phyloP scores from a whole-genome alignment of 352 stramenopile genomes.

The Phytopythium sindhum region DNA sequence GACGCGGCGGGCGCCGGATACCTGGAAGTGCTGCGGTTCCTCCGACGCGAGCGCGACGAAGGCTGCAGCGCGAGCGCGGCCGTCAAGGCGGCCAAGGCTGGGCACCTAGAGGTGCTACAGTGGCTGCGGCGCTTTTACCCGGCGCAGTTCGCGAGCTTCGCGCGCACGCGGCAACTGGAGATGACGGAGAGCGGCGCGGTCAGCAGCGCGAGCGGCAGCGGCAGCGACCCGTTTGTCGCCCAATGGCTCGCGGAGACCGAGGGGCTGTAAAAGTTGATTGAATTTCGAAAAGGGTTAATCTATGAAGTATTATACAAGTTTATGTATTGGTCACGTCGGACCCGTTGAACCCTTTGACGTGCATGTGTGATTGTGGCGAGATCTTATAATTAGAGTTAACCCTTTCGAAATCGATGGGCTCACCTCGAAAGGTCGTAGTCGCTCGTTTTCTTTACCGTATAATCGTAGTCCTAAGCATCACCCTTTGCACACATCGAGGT shows the following conservation, averaged over 20 bases:
- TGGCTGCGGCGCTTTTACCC: slow-evolving; percentile 8
- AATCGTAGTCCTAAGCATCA: too few relatives aligned
- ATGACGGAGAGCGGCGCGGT: neutral
- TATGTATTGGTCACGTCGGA: neutral
- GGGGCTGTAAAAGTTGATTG: neutral
- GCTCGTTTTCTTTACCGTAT: neutral
- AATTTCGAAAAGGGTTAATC: neutral
- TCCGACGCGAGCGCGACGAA: slow-evolving; percentile 5
- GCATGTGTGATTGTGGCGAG: too few relatives aligned
- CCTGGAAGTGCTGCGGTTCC: slow-evolving; percentile 11
- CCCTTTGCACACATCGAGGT: too few relatives aligned
- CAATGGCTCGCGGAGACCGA: slow-evolving; percentile 4
- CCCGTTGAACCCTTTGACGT: neutral
- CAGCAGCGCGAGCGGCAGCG: slow-evolving; percentile 4
- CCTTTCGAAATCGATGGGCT: neutral
- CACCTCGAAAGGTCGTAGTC: neutral
- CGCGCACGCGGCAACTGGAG: neutral
- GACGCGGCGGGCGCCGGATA: slow-evolving; percentile 11
- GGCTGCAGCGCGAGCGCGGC: slow-evolving; percentile 10
- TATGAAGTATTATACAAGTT: slow-evolving; percentile 1
- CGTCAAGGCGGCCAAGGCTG: slow-evolving; percentile 8
- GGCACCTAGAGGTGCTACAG: slow-evolving; percentile 13
- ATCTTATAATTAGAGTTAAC: neutral
- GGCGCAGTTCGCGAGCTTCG: slow-evolving; percentile 5
- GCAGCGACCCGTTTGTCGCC: slow-evolving; percentile 1